Evolutionary conservation across 2,329 filamentous ascomycete species (phyloP).

Genomic region (Pleomassaria siparia): DNA sequence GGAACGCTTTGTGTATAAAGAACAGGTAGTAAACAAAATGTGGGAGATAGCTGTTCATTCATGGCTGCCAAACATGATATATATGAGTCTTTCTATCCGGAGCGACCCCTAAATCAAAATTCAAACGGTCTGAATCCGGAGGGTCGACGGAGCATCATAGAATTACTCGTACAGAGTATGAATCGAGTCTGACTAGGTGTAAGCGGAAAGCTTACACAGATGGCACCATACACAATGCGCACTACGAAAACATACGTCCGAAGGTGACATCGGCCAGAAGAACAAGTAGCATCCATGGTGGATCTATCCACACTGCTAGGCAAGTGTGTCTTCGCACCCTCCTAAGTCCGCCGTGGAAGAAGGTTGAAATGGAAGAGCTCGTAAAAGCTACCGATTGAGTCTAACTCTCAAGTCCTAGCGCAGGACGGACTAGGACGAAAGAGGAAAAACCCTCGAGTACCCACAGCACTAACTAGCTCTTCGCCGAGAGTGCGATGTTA

Average conservation of each 20-base stretch:
- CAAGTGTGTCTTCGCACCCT: neutral
- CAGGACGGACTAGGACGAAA: neutral
- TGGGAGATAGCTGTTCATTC: neutral
- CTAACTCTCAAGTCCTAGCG: neutral
- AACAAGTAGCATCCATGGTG: neutral
- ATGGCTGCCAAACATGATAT: neutral
- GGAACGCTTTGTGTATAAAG: neutral
- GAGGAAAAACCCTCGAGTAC: neutral
- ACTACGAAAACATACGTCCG: no score
- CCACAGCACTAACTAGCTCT: neutral
- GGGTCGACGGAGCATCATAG: conserved; percentile 1
- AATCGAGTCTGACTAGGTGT: neutral
- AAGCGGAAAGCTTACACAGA: neutral
- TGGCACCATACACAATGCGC: no score
- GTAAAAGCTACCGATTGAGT: no score
- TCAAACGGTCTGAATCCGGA: neutral
- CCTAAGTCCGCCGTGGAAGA: neutral
- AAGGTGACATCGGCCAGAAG: neutral
- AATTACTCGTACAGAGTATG: neutral
- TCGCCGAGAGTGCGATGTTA: neutral
- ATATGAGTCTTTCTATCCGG: neutral
- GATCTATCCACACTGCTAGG: neutral
- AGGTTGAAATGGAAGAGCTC: no score
- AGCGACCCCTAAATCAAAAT: neutral
- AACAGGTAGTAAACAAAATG: neutral